phyloP scores from a whole-genome alignment of 1,284 basidiomycete genomes.

The Cystobasidium sp. region DNA sequence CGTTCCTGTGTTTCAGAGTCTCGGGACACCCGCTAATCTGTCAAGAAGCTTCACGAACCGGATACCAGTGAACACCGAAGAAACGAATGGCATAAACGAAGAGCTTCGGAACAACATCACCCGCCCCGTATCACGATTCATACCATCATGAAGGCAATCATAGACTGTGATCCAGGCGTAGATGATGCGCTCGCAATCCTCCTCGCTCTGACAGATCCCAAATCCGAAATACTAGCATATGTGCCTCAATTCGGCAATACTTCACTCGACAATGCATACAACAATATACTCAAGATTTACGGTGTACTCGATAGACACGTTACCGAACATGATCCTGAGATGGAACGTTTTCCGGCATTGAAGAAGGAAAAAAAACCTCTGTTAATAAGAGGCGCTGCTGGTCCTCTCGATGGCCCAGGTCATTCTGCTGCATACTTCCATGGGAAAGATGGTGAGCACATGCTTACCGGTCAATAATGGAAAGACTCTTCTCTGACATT shows the following conservation, averaged over 20 bases:
- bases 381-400: constrained; percentile 64
- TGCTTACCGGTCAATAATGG: not conserved
- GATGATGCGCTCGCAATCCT: constrained; percentile 82
- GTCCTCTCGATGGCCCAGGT: constrained; percentile 72
- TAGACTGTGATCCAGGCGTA: constrained; percentile 66
- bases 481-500: not conserved
- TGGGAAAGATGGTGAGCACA: constrained; percentile 52
- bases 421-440: constrained; percentile 74
- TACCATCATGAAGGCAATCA: constrained; percentile 31
- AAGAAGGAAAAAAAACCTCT: constrained; percentile 58
- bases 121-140: not conserved
- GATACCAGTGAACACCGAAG: not conserved
- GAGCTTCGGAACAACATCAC: not conserved
- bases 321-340: constrained; percentile 61
- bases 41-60: too few species aligned
- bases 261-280: constrained; percentile 57
- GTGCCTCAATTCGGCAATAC: constrained; percentile 57
- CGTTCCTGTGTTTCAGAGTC: too few species aligned
- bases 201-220: constrained; percentile 59
- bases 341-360: constrained; percentile 70
- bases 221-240: constrained; percentile 70
- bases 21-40: too few species aligned
- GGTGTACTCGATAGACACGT: constrained; percentile 72
- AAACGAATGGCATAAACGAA: not conserved
- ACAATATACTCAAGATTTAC: constrained; percentile 80